Evolutionary conservation across 2,329 filamentous ascomycete genomes (phyloP).

Genomic region (Teratosphaeria gauchensis): DNA sequence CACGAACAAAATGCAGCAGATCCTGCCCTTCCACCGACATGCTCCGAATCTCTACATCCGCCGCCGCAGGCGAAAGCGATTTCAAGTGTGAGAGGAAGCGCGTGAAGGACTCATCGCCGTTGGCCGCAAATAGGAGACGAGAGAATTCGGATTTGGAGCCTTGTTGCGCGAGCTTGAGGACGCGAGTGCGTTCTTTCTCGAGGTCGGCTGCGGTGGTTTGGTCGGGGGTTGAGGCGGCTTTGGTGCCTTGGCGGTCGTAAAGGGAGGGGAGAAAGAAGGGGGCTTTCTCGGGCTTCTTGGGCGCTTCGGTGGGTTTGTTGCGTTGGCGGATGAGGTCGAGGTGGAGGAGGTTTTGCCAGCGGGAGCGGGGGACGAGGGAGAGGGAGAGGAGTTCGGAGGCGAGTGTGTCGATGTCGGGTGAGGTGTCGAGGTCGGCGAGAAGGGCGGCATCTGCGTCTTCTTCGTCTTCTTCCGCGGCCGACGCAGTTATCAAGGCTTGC

Average conservation of each 20-base stretch:
- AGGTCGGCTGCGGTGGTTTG: constrained; percentile 19
- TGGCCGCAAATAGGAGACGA: constrained; percentile 39
- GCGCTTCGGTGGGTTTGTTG: constrained; percentile 87
- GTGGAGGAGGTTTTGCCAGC: constrained; percentile 91
- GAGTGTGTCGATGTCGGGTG: constrained; percentile 38
- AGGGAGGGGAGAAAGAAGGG: constrained; percentile 85
- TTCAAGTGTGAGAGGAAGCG: constrained; percentile 71
- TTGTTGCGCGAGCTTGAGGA: constrained; percentile 19
- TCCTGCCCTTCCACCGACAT: constrained; percentile 51
- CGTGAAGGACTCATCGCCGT: constrained; percentile 48
- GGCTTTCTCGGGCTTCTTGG: constrained; percentile 85
- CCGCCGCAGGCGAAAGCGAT: constrained; percentile 68
- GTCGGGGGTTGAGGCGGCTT: constrained; percentile 6
- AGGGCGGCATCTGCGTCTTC: constrained; percentile 43
- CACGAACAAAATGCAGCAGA: constrained; percentile 68
- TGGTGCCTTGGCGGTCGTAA: constrained; percentile 25
- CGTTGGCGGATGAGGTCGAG: constrained; percentile 82
- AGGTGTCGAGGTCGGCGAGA: constrained; percentile 39
- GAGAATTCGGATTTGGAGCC: constrained; percentile 34
- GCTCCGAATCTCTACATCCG: constrained; percentile 84
- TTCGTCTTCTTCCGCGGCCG: constrained; percentile 36
- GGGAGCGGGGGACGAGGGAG: constrained; percentile 76
- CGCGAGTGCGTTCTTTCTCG: constrained; percentile 23
- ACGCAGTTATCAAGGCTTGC: constrained; percentile 59
- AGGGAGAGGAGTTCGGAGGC: constrained; percentile 76